These are phyloP conservation scores for Acorus gramineus DNA, from an alignment of 106 monocot species.

Conservation along the genomic window DNA sequence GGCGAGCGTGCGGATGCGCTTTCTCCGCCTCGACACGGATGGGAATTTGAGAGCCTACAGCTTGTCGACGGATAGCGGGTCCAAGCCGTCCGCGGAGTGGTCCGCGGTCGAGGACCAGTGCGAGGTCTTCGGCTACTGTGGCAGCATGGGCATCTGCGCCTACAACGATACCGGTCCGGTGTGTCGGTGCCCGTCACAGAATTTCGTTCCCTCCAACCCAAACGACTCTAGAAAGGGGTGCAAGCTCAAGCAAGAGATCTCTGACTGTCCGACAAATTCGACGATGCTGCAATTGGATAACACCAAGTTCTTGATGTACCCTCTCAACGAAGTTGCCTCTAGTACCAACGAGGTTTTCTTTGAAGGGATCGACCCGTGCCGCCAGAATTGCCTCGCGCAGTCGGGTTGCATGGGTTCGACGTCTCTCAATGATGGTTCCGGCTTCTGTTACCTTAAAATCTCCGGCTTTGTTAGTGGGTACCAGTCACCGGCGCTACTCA, in stretches of 20 bases:
- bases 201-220: not conserved
- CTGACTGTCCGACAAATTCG: not conserved
- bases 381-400: not conserved
- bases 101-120: not conserved
- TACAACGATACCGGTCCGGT: not conserved
- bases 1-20: not conserved
- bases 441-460: not conserved
- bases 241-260: not conserved
- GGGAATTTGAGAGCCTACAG: not conserved
- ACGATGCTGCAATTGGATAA: not conserved
- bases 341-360: not conserved
- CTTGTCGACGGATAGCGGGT: not conserved
- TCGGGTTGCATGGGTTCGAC: not conserved
- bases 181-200: not conserved
- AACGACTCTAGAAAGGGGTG: not conserved
- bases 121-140: not conserved
- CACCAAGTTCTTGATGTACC: not conserved
- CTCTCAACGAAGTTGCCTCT: not conserved
- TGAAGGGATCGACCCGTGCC: not conserved
- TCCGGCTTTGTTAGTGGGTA: not conserved
- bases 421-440: not conserved
- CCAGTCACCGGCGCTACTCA: not conserved
- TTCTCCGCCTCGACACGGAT: not conserved
- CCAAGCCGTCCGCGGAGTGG: not conserved
- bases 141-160: not conserved